A percentile compares a stretch with the other conserved stretches of the same genome.
Evolutionary conservation across 306 rosid genomes (phyloP).

Genomic region (Castanea crenata): DNA sequence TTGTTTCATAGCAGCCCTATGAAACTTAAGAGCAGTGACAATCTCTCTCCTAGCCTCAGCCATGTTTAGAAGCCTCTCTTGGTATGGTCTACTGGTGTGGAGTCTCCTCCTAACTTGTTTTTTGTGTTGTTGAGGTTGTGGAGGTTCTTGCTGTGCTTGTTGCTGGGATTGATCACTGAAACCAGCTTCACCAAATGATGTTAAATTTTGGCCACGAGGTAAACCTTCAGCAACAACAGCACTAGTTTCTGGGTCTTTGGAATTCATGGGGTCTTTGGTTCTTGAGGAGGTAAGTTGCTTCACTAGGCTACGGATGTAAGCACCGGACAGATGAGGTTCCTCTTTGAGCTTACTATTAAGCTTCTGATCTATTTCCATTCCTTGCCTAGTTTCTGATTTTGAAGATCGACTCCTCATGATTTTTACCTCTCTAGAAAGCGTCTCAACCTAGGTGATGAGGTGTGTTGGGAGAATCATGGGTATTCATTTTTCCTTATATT

Average conservation of each 20-base stretch:
- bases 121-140: slow-evolving; percentile 51
- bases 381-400: slow-evolving; percentile 23
- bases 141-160: slow-evolving; percentile 23
- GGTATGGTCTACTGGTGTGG: slow-evolving; percentile 69
- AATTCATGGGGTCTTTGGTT: slow-evolving; percentile 47
- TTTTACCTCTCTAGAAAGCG: slow-evolving; percentile 6
- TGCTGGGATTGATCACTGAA: slow-evolving; percentile 25
- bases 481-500: slow-evolving; percentile 33
- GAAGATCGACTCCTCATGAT: slow-evolving; percentile 37
- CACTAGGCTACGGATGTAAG: slow-evolving; percentile 68
- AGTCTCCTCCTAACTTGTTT: slow-evolving; percentile 82
- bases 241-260: slow-evolving; percentile 23
- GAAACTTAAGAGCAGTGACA: slow-evolving; percentile 81
- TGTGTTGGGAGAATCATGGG: slow-evolving; percentile 51
- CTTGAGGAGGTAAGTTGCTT: slow-evolving; percentile 63
- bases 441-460: slow-evolving; percentile 30
- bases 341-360: slow-evolving; percentile 30
- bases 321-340: slow-evolving; percentile 60
- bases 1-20: slow-evolving; percentile 86
- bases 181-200: slow-evolving; percentile 28
- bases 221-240: slow-evolving; percentile 14
- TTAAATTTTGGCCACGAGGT: slow-evolving; percentile 17
- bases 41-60: slow-evolving; percentile 97
- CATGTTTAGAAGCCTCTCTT: slow-evolving; percentile 76
- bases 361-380: slow-evolving; percentile 47